These are phyloP conservation scores for Allomyces javanicus DNA, from an alignment of 192 early-diverging fungal genomes.

Conservation along the genomic window DNA sequence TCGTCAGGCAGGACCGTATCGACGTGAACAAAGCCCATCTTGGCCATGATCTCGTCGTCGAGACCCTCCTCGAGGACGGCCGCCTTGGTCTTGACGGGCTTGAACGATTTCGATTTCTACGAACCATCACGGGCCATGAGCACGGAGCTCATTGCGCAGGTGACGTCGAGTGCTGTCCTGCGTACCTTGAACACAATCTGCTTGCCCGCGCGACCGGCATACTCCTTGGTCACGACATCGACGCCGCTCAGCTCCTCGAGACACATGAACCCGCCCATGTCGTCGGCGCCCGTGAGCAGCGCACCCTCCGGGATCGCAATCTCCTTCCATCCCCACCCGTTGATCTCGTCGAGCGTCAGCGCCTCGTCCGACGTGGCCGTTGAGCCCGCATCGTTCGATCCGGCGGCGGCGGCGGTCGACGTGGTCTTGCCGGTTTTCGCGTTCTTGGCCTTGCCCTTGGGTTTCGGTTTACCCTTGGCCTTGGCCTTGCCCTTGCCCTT, in stretches of 20 bases:
- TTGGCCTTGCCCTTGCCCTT: too few species aligned
- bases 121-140: too few species aligned
- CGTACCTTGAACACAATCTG: conserved; percentile 40
- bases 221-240: conserved; percentile 49
- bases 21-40: not conserved
- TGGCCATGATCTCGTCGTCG: not conserved
- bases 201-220: conserved; percentile 32
- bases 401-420: too few species aligned
- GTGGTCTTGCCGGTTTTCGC: too few species aligned
- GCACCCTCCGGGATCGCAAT: conserved; percentile 21
- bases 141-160: too few species aligned
- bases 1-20: not conserved
- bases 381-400: too few species aligned
- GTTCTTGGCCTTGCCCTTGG: too few species aligned
- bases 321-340: conserved; percentile 38
- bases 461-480: too few species aligned
- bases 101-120: not conserved
- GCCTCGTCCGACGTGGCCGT: too few species aligned
- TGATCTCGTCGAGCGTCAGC: conserved; percentile 2
- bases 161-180: too few species aligned
- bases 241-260: conserved; percentile 76
- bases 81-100: not conserved
- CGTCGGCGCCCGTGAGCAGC: conserved; percentile 32
- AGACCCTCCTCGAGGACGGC: not conserved
- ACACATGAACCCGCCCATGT: conserved; percentile 59